Base-by-base conservation (phyloP, 2,329 filamentous ascomycete species). In the Pestalotiopsis sp. region DNA sequence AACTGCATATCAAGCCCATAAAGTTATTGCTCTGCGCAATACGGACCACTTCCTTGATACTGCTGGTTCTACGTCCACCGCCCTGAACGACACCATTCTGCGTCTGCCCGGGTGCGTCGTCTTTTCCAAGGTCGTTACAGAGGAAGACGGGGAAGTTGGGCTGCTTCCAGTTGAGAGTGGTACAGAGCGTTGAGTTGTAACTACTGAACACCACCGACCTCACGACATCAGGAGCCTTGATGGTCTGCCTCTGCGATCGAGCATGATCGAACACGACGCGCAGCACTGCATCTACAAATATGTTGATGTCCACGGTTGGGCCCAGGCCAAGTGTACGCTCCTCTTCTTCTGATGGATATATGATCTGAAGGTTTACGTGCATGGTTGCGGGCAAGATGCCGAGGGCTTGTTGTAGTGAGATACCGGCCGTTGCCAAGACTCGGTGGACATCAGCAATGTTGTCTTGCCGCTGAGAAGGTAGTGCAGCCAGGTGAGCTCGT, bases 81-180 rank as follows among this genome's bases (percentile, higher is more conserved):
- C 86, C 83, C 69, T 81, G 77, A 14, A 83, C 75, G 13, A 80
- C 75, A 56, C 78, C 78, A 1, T 79, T 79, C 14, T 79, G 77
- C 6, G 76, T 74, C 69, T 81, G 80, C n/a, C 71, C 75, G 36
- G 36, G 39, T 3, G 9, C 38, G 4, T 85, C 86, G 69, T 90
- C 88, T 7, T 87, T 85, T 25, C 94, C 94, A 31, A 98, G 88
- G 69, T 98, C 94, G 79, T 98, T 98, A 83, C 95, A 98, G 61
- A 98, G 86, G 74, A 99, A 93, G 0, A 98, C 94, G 0, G 96
- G 96, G 79, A 97, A 99, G 78, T 98, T 99, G 2, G 96, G 96
- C 80, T 99, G 96, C 81, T 99, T 99, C 96, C 96, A 99, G 81
- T 99, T 99, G 75, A 99, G 83, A 4, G 95, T 95, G 17, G 94